phyloP scores from a whole-genome alignment of 2,329 filamentous ascomycete species.

The Dactylonectria estremocensis region DNA sequence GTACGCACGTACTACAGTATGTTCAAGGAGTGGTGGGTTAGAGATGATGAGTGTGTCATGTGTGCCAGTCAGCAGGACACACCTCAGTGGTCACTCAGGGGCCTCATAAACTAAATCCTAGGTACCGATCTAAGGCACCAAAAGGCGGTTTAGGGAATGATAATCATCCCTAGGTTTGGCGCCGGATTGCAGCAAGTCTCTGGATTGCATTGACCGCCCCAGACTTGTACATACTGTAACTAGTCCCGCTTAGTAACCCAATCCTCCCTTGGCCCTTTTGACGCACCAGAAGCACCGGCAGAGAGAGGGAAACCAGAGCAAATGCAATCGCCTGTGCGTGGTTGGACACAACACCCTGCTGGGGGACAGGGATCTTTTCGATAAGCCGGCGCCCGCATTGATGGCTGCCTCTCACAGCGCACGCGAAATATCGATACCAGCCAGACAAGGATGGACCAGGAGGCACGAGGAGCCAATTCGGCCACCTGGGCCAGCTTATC shows the following conservation, averaged over 20 bases:
- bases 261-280: neutral
- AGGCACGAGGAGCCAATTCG: neutral
- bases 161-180: too few species aligned
- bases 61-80: neutral
- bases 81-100: neutral
- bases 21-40: neutral
- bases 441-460: neutral
- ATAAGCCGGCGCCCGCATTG: slow-evolving; percentile 1
- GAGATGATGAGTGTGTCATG: neutral
- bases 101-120: too few species aligned
- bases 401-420: neutral
- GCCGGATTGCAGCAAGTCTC: neutral
- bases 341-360: neutral
- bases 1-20: neutral
- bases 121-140: too few species aligned
- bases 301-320: neutral
- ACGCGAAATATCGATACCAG: neutral
- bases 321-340: neutral
- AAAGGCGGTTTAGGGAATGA: too few species aligned
- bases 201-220: neutral
- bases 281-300: neutral
- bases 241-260: neutral
- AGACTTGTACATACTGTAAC: neutral
- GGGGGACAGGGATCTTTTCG: neutral
- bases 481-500: neutral